A percentile compares a stretch with the other conserved stretches of the same genome.
These are phyloP conservation scores for Edaphochlamys debaryana DNA, from an alignment of 139 green algal genomes.

Conservation along the genomic window DNA sequence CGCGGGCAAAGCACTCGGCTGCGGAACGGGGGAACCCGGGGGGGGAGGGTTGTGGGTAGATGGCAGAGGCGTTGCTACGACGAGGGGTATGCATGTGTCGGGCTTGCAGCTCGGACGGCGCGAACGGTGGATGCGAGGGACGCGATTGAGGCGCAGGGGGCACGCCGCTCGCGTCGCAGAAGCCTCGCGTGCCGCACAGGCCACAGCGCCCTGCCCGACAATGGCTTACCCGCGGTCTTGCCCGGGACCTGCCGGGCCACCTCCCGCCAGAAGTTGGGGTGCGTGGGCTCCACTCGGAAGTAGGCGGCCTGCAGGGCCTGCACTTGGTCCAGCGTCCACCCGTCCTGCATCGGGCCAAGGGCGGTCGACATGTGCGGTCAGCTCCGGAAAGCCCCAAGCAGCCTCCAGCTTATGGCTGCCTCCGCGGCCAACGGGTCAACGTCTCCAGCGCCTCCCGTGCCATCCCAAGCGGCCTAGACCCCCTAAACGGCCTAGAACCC, in stretches of 20 bases:
- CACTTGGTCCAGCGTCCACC: conserved; percentile 32
- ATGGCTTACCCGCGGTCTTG: conserved; percentile 19
- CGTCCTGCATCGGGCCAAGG: conserved; percentile 29
- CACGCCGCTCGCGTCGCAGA: too few relatives aligned
- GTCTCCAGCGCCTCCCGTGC: background rate
- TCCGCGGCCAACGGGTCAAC: too few relatives aligned
- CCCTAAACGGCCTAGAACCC: too few relatives aligned
- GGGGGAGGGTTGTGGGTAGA: background rate
- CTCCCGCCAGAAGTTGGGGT: conserved; percentile 50
- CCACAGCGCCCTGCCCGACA: too few relatives aligned
- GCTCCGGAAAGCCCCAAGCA: too few relatives aligned
- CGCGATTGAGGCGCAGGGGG: too few relatives aligned
- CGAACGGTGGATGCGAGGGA: too few relatives aligned
- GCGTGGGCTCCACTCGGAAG: conserved; percentile 30
- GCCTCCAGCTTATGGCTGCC: too few relatives aligned
- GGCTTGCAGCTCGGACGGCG: too few relatives aligned
- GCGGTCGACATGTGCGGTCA: too few relatives aligned
- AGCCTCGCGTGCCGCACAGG: too few relatives aligned
- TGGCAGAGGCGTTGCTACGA: background rate
- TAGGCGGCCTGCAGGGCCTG: conserved; percentile 36
- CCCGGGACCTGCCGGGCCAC: conserved; percentile 17
- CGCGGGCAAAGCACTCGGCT: conserved; percentile 34
- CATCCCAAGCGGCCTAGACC: too few relatives aligned
- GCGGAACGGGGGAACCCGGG: background rate
- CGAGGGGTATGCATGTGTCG: background rate